Percentiles rank a stretch among this genome's conserved stretches.
Conservation (phyloP, 1,139 yeast genomes). For the Nematodospora anomalae region DNA sequence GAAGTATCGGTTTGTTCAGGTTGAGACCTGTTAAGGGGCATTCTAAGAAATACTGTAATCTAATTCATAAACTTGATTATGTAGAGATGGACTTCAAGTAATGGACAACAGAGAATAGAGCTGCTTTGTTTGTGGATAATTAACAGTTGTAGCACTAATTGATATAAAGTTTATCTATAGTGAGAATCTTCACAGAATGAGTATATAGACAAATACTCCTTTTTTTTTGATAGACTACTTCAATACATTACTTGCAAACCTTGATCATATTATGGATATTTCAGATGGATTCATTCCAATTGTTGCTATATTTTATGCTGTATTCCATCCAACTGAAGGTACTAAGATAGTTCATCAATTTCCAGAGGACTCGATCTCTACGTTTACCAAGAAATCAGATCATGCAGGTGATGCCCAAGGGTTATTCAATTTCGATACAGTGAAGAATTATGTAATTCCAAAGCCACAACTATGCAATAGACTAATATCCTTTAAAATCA, state of each 20-base stretch:
- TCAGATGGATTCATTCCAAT: constrained; percentile 78
- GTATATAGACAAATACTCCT: too few species aligned
- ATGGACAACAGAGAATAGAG: too few species aligned
- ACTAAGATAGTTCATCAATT: constrained; percentile 92
- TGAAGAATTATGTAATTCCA: constrained; percentile 90
- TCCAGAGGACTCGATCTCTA: constrained; percentile 60
- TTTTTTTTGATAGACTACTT: neutral
- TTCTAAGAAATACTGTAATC: too few species aligned
- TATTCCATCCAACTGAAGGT: constrained; percentile 94
- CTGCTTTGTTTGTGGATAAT: too few species aligned
- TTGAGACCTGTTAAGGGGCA: too few species aligned
- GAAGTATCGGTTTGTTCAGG: too few species aligned
- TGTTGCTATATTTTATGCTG: constrained; percentile 82
- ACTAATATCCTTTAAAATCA: constrained; percentile 70
- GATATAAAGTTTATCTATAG: too few species aligned
- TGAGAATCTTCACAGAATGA: too few species aligned
- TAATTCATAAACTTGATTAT: too few species aligned
- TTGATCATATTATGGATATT: constrained; percentile 27
- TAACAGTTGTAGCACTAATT: too few species aligned
- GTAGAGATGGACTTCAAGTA: too few species aligned
- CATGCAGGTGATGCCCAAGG: constrained; percentile 10
- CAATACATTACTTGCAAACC: neutral
- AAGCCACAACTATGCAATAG: constrained; percentile 88
- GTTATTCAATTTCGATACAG: constrained; percentile 78
- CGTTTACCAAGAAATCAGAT: constrained; percentile 19